Percentiles rank a stretch among this genome's conserved stretches.
Evolutionary conservation across 2,329 filamentous ascomycete species (phyloP).

Genomic region (Clarireedia monteithiana): DNA sequence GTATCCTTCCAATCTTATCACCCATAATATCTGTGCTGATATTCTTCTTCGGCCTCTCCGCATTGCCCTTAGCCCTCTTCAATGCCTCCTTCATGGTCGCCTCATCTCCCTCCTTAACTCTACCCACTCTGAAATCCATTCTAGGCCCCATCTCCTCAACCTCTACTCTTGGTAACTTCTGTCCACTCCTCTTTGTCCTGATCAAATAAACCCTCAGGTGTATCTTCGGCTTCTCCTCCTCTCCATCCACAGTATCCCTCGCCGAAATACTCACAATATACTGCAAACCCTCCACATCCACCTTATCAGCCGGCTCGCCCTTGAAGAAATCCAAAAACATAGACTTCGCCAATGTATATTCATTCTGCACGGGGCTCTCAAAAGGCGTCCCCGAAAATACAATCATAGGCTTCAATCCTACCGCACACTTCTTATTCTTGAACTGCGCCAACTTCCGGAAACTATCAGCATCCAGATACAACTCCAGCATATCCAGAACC

Average conservation of each 20-base stretch:
- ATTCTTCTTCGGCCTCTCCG: conserved; percentile 91
- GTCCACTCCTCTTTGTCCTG: conserved; percentile 75
- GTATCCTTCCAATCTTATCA: conserved; percentile 92
- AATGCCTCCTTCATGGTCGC: conserved; percentile 81
- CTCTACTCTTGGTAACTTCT: conserved; percentile 83
- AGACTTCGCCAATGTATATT: conserved; percentile 80
- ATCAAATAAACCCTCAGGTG: conserved; percentile 79
- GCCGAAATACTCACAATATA: conserved; percentile 80
- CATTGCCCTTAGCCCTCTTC: conserved; percentile 69
- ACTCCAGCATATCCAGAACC: conserved; percentile 89
- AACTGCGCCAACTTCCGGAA: conserved; percentile 67
- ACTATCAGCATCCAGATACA: conserved; percentile 69
- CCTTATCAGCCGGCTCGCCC: conserved; percentile 66
- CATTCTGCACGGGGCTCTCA: conserved; percentile 70
- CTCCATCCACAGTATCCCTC: conserved; percentile 47
- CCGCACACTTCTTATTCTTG: conserved; percentile 65
- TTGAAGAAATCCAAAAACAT: conserved; percentile 88
- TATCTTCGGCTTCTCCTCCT: conserved; percentile 46
- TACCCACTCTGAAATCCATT: conserved; percentile 83
- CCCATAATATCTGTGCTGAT: conserved; percentile 84
- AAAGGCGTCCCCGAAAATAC: conserved; percentile 86
- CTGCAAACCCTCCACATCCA: conserved; percentile 92
- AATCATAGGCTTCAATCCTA: conserved; percentile 83
- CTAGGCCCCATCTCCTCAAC: conserved; percentile 92
- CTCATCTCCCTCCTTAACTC: conserved; percentile 70